phyloP scores from a whole-genome alignment of 371 early-diverging fungal species.

The Apophysomyces elegans region DNA sequence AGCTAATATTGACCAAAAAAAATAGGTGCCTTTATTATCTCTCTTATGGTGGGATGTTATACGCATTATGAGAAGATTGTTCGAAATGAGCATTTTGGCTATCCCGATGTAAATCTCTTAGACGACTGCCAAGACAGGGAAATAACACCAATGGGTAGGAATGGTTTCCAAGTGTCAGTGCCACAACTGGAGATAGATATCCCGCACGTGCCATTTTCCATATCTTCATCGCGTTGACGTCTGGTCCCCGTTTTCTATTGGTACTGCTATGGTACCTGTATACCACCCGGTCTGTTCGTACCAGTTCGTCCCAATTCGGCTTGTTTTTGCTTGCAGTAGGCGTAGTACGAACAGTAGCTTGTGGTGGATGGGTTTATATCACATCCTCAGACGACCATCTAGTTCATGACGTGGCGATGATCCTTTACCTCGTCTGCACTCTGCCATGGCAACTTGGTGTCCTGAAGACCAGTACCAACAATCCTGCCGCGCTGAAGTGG shows the following conservation, averaged over 20 bases:
- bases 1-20: background rate
- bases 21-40: constrained; percentile 74
- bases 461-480: constrained; percentile 42
- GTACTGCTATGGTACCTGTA: constrained; percentile 69
- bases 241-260: constrained; percentile 72
- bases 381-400: constrained; percentile 82
- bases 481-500: constrained; percentile 42
- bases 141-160: constrained; percentile 48
- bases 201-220: constrained; percentile 81
- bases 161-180: constrained; percentile 87
- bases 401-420: constrained; percentile 83
- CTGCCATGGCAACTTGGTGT: constrained; percentile 77
- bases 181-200: constrained; percentile 82
- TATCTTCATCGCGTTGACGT: constrained; percentile 76
- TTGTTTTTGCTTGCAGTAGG: constrained; percentile 66
- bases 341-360: constrained; percentile 71
- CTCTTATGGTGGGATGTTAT: constrained; percentile 69
- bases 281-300: constrained; percentile 48
- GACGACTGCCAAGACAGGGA: background rate
- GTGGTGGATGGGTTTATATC: constrained; percentile 84
- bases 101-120: constrained; percentile 62
- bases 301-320: constrained; percentile 55
- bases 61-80: constrained; percentile 83
- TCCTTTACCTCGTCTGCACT: constrained; percentile 73
- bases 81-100: constrained; percentile 77